Evolutionary conservation across 2,329 filamentous ascomycete species (phyloP).

Genomic region (Phoma sp.): DNA sequence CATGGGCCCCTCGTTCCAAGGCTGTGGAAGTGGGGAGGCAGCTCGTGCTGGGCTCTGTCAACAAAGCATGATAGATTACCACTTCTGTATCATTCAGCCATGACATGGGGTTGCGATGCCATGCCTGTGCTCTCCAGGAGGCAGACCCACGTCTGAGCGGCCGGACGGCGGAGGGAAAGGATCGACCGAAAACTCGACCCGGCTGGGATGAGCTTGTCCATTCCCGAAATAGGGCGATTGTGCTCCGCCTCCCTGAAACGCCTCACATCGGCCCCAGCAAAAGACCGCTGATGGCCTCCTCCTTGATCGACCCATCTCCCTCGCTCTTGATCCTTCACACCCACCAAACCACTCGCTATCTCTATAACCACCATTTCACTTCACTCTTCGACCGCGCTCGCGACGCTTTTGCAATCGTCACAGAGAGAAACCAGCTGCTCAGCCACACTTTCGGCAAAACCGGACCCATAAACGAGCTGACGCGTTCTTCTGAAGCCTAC

Average conservation of each 20-base stretch:
- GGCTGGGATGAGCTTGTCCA: slow-evolving; percentile 22
- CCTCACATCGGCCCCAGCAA: slow-evolving; percentile 36
- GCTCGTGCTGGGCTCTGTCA: neutral
- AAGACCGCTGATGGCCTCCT: slow-evolving; percentile 24
- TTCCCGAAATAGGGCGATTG: slow-evolving; percentile 22
- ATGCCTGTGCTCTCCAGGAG: slow-evolving; percentile 1
- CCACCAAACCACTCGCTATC: slow-evolving; percentile 16
- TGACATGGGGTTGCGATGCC: neutral
- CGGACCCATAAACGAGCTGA: slow-evolving; percentile 46
- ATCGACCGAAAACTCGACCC: slow-evolving; percentile 9
- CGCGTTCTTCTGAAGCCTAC: slow-evolving; percentile 44
- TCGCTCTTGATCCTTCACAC: slow-evolving; percentile 13
- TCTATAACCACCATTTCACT: slow-evolving; percentile 7
- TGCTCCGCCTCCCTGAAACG: slow-evolving; percentile 33
- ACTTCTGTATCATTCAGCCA: slow-evolving; percentile 1
- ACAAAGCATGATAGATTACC: slow-evolving; percentile 11
- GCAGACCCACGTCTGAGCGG: slow-evolving; percentile 5
- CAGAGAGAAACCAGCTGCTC: slow-evolving; percentile 23
- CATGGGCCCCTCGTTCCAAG: neutral
- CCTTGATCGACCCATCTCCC: slow-evolving; percentile 11
- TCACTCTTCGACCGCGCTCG: neutral
- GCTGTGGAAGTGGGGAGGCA: neutral
- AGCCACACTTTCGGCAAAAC: slow-evolving; percentile 42
- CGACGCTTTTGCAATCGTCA: too few relatives aligned
- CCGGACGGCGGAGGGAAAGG: slow-evolving; percentile 10